These are phyloP conservation scores for Ogataea wickerhamii DNA, from an alignment of 805 yeast genomes.

Conservation along the genomic window DNA sequence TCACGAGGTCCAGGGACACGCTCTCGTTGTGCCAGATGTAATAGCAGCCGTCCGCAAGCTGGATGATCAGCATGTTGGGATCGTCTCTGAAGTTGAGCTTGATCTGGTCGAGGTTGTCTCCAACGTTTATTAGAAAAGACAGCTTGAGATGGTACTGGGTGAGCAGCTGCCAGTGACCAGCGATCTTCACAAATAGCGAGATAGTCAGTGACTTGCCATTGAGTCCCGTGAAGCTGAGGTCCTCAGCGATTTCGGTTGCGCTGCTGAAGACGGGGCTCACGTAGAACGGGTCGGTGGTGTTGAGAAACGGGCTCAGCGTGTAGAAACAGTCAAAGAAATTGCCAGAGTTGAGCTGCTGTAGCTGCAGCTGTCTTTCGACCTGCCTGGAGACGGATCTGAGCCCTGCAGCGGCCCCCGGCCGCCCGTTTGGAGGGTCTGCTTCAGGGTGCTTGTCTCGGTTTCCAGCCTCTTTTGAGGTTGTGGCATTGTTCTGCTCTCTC, in stretches of 20 bases:
- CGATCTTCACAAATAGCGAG: constrained; percentile 20
- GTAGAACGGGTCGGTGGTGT: constrained; percentile 29
- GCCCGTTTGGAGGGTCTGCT: constrained; percentile 9
- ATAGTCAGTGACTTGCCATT: constrained; percentile 23
- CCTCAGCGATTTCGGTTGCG: constrained; percentile 27
- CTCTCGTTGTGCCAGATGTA: constrained; percentile 19
- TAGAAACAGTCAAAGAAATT: constrained; percentile 34
- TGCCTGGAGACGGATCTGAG: constrained; percentile 17
- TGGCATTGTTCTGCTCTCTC: constrained; percentile 1
- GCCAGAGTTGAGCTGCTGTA: constrained; percentile 27
- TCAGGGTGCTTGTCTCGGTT: constrained; percentile 8
- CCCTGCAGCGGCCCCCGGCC: not conserved
- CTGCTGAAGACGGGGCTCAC: constrained; percentile 33
- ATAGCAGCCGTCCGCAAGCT: constrained; percentile 32
- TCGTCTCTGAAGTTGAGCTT: constrained; percentile 16
- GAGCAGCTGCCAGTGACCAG: constrained; percentile 25
- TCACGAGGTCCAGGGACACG: constrained; percentile 14
- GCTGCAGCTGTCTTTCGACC: constrained; percentile 25
- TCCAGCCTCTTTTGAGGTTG: constrained; percentile 1
- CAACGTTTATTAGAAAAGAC: constrained; percentile 31
- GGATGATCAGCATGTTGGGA: constrained; percentile 26
- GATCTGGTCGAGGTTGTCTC: constrained; percentile 26
- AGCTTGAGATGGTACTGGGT: constrained; percentile 26
- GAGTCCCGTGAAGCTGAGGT: constrained; percentile 18
- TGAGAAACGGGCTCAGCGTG: constrained; percentile 31